Conservation (phyloP, 768 basidiomycete genomes). For the Lentinus brumalis region DNA sequence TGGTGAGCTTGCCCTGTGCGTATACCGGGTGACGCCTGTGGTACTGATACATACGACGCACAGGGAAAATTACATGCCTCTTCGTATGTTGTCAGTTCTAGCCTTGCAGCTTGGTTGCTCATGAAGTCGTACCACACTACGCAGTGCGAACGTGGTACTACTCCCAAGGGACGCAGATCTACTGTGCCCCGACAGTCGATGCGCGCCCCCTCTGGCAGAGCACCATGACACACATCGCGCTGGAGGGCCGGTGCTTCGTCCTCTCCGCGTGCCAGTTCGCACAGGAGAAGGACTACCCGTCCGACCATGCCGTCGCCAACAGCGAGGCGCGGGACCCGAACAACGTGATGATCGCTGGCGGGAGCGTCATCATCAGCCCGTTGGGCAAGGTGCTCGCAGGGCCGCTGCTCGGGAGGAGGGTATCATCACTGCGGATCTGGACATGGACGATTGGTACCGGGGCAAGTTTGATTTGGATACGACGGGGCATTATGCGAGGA, state of each 20-base stretch:
- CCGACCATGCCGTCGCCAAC: slow-evolving; percentile 46
- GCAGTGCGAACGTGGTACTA: slow-evolving; percentile 63
- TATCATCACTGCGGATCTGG: slow-evolving; percentile 56
- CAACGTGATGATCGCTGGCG: slow-evolving; percentile 62
- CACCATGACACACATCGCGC: slow-evolving; percentile 63
- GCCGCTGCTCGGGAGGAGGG: slow-evolving; percentile 56
- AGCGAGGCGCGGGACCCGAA: slow-evolving; percentile 40
- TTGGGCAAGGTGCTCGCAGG: slow-evolving; percentile 61
- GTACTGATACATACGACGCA: not conserved
- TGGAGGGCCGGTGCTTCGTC: slow-evolving; percentile 72
- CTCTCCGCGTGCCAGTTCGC: slow-evolving; percentile 64
- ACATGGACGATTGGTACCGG: slow-evolving; percentile 56
- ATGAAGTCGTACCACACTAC: not conserved
- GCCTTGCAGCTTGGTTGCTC: not conserved
- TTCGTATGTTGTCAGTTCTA: slow-evolving; percentile 47
- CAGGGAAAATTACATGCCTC: slow-evolving; percentile 75
- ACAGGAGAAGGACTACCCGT: slow-evolving; percentile 54
- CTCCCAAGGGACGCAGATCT: slow-evolving; percentile 57
- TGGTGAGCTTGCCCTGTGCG: slow-evolving; percentile 42
- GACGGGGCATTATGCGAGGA: slow-evolving; percentile 62
- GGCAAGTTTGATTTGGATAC: slow-evolving; percentile 66
- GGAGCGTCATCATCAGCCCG: slow-evolving; percentile 61
- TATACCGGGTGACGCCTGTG: not conserved
- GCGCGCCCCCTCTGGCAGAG: slow-evolving; percentile 55
- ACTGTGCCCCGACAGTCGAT: slow-evolving; percentile 70